Evolutionary conservation across 1,139 yeast species (phyloP), one percentile per base, ranked within the genome.

Genomic region (Protomyces inouyei): DNA sequence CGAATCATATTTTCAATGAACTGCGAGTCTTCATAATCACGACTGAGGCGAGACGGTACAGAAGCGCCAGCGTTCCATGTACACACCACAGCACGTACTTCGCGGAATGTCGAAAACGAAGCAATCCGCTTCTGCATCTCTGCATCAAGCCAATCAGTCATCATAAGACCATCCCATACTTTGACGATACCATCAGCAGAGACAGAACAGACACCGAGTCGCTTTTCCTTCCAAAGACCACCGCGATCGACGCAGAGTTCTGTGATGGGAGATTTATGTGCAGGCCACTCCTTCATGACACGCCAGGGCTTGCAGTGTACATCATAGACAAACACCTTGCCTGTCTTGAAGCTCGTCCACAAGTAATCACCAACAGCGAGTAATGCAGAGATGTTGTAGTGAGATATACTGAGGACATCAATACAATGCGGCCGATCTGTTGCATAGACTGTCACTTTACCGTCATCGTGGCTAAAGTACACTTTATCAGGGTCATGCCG

Each of bases 41-140:
- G 67, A 18, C 69, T 73, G 54, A 77, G 66, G 43, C 73, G 75
- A 0, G 70, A 61, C 0, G 81, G 80, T 35, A 72, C 71, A 1
- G 77, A 71, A 1, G 80, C 79, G 5, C 80, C 81, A 4, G 78
- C 76, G 64, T 78, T 78, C 81, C 81, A 78, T 2, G 80, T 76
- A 37, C 78, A 69, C 3, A 78, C 70, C 45, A 73, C 72, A 5
- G 76, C 75, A 12, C 68, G 66, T 9, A 75, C 57, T 5, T 71
- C 70, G 10, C 70, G 65, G 57, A 74, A 71, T 1, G 69, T 46
- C 55, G 77, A 74, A 64, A 70, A 76, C 45, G 71, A 73, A 10
- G 67, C 70, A 52, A 71, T 72, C 53, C 73, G 75, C 25, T 60
- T 67, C 21, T 70, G 70, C 74, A 76, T 71, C 61, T 73, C 72